These are phyloP conservation scores for Trypanosoma conorhini DNA, from an alignment of 208 protist species.

Conservation along the genomic window DNA sequence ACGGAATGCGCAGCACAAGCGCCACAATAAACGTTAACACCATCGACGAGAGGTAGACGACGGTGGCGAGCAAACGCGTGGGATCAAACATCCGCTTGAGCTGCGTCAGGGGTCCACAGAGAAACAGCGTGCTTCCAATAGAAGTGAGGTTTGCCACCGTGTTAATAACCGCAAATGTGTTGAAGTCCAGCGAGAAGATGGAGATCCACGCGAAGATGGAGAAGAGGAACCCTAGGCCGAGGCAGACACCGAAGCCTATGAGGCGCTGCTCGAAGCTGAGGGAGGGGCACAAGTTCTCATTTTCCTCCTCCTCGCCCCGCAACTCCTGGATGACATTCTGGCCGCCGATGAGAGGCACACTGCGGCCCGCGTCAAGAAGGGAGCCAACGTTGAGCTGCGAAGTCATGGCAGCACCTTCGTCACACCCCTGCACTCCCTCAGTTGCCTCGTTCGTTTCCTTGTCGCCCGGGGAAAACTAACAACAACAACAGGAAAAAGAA, in stretches of 20 bases:
- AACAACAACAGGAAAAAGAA: too few species aligned
- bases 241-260: conserved; percentile 50
- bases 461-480: too few species aligned
- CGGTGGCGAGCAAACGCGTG: conserved; percentile 46
- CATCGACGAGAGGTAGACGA: conserved; percentile 54
- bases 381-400: conserved; percentile 8
- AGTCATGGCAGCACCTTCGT: not conserved
- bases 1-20: conserved; percentile 39
- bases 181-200: conserved; percentile 47
- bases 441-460: not conserved
- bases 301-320: conserved; percentile 15
- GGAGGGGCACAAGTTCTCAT: conserved; percentile 40
- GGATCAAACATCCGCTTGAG: conserved; percentile 68
- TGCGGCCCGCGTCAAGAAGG: conserved; percentile 19
- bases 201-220: conserved; percentile 61
- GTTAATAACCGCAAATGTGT: conserved; percentile 63
- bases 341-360: conserved; percentile 20
- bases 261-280: conserved; percentile 59
- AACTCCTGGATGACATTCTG: conserved; percentile 8
- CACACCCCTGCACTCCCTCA: not conserved
- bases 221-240: conserved; percentile 48
- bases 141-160: conserved; percentile 60
- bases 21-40: conserved; percentile 61
- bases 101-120: conserved; percentile 62
- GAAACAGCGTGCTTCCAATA: conserved; percentile 61